Percentiles rank a stretch among this genome's conserved stretches.
These are phyloP conservation scores for Candida dendrica DNA, from an alignment of 805 yeast genomes.

Conservation along the genomic window DNA sequence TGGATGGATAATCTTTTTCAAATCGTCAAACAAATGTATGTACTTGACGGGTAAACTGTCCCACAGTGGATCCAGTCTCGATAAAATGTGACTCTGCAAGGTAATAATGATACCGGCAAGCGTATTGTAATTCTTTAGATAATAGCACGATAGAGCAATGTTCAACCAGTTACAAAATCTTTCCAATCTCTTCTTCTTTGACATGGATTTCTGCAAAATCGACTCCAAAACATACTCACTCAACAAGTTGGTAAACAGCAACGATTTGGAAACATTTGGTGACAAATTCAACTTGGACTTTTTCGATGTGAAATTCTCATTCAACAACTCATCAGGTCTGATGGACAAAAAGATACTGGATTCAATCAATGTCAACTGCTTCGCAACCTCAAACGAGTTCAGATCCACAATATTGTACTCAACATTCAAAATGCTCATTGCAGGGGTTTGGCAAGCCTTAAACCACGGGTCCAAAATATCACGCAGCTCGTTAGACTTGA, in stretches of 20 bases:
- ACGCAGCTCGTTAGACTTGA: conserved; percentile 16
- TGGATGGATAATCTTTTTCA: conserved; percentile 66
- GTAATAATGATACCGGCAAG: conserved; percentile 74
- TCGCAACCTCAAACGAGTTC: conserved; percentile 69
- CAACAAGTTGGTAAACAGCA: conserved; percentile 63
- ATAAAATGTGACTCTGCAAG: conserved; percentile 63
- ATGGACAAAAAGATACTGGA: conserved; percentile 57
- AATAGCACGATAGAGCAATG: conserved; percentile 63
- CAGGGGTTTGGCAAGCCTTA: conserved; percentile 39
- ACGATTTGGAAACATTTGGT: conserved; percentile 54
- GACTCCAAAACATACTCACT: conserved; percentile 71
- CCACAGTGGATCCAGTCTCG: conserved; percentile 60
- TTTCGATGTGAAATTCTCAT: conserved; percentile 55
- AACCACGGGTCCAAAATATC: conserved; percentile 43
- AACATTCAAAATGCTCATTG: conserved; percentile 2
- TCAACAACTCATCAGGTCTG: conserved; percentile 57
- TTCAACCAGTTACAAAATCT: conserved; percentile 67
- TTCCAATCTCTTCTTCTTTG: conserved; percentile 41
- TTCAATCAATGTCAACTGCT: conserved; percentile 69
- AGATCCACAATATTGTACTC: conserved; percentile 29
- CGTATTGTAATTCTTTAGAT: conserved; percentile 70
- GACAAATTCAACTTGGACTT: conserved; percentile 52
- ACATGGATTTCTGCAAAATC: conserved; percentile 44
- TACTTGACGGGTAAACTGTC: conserved; percentile 50
- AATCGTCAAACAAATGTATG: conserved; percentile 51